Percentiles rank a stretch among this genome's conserved stretches.
phyloP scores from a whole-genome alignment of 805 yeast species.

The Candida incommunis region DNA sequence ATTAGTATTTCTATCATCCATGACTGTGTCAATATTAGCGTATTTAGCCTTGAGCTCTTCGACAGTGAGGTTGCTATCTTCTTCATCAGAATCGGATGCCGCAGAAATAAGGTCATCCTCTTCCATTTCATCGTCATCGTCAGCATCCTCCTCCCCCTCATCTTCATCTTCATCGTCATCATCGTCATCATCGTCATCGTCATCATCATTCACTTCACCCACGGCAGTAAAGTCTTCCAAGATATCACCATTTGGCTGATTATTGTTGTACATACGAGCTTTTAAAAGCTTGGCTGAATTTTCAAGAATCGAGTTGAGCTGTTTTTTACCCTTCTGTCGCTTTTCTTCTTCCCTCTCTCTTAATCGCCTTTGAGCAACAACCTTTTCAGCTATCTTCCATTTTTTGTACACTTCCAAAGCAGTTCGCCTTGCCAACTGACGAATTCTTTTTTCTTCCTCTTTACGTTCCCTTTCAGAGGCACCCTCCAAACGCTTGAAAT shows the following conservation, averaged over 20 bases:
- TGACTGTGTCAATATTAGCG: slow-evolving; percentile 2
- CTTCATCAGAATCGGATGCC: slow-evolving; percentile 16
- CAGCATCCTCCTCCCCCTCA: slow-evolving; percentile 17
- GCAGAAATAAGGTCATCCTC: slow-evolving; percentile 9
- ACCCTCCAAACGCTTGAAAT: slow-evolving; percentile 75
- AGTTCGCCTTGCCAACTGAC: slow-evolving; percentile 63
- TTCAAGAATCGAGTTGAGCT: slow-evolving; percentile 73
- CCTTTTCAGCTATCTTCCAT: slow-evolving; percentile 80
- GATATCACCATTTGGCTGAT: slow-evolving; percentile 16
- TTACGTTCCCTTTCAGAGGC: slow-evolving; percentile 72
- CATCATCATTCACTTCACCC: slow-evolving; percentile 20
- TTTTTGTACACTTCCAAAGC: slow-evolving; percentile 76
- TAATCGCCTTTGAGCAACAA: slow-evolving; percentile 58
- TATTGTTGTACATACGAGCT: slow-evolving; percentile 45
- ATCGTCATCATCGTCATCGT: slow-evolving; percentile 16
- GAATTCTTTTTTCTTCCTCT: slow-evolving; percentile 58
- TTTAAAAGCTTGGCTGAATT: slow-evolving; percentile 83
- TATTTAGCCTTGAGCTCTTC: slow-evolving; percentile 47
- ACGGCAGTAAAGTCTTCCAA: slow-evolving; percentile 13
- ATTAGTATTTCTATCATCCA: not conserved
- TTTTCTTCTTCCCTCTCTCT: slow-evolving; percentile 53
- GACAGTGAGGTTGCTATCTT: slow-evolving; percentile 37
- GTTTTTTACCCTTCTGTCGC: slow-evolving; percentile 71
- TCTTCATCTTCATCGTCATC: slow-evolving; percentile 19
- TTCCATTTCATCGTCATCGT: slow-evolving; percentile 17